Conservation (phyloP, 257 asterid genomes). For the Petunia secreta region DNA sequence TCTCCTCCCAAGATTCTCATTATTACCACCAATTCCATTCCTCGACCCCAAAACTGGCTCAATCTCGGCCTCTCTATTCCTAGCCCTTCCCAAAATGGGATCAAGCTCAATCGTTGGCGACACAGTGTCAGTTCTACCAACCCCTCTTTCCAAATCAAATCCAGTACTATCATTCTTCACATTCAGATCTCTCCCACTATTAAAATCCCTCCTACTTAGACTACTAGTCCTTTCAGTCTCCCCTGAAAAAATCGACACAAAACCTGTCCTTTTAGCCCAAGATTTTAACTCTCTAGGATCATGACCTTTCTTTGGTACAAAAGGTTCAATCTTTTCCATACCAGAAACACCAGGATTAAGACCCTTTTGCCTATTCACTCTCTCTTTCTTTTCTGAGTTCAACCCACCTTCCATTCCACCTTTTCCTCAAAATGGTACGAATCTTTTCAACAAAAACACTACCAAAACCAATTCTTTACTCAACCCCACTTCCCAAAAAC, state of each 20-base stretch:
- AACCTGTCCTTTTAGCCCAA: slow-evolving; percentile 98
- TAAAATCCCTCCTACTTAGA: slow-evolving; percentile 50
- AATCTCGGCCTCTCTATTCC: slow-evolving; percentile 66
- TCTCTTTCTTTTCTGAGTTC: slow-evolving; percentile 48
- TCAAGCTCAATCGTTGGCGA: slow-evolving; percentile 89
- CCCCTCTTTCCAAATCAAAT: slow-evolving; percentile 72
- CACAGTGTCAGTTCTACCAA: slow-evolving; percentile 56
- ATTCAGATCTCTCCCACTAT: slow-evolving; percentile 41
- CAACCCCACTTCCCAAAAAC: slow-evolving; percentile 28
- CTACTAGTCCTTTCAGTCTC: slow-evolving; percentile 57
- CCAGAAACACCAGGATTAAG: slow-evolving; percentile 48
- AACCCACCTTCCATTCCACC: slow-evolving; percentile 80
- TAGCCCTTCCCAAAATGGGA: slow-evolving; percentile 81
- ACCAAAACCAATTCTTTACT: slow-evolving; percentile 21
- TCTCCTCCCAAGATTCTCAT: slow-evolving; percentile 37
- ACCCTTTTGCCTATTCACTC: slow-evolving; percentile 51
- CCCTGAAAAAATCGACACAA: slow-evolving; percentile 79
- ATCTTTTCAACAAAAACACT: slow-evolving; percentile 19
- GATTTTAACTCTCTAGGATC: slow-evolving; percentile 92
- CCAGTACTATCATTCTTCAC: slow-evolving; percentile 33
- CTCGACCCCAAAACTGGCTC: slow-evolving; percentile 48
- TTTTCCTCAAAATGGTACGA: slow-evolving; percentile 44
- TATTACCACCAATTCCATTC: slow-evolving; percentile 37
- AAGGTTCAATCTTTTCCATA: slow-evolving; percentile 70
- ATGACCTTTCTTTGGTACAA: slow-evolving; percentile 66